Base-by-base conservation (phyloP, 2,329 filamentous ascomycete genomes). In the Cryphonectria nitschkei region DNA sequence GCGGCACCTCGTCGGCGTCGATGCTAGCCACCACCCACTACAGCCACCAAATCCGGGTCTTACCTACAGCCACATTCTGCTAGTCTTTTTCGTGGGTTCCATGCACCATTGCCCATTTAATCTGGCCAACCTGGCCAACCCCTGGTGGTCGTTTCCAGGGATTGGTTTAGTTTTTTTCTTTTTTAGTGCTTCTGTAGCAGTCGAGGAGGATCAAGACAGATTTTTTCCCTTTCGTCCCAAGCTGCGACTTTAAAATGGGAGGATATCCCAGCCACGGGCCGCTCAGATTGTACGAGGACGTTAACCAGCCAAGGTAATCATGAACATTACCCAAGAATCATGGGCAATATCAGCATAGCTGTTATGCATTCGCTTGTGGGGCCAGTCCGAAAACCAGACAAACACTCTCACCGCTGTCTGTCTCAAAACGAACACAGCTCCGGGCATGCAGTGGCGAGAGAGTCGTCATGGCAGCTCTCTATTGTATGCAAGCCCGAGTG, bases 1-100 rank as follows among this genome's bases (percentile, higher is more conserved):
- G 11, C 34, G 64, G 65, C 65, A 67, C 26, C 65, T 67, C 50
- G 34, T 67, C 50, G 52, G 34, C 65, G 34, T 58, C 65, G 65
- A 67, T 67, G 46, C 50, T 67, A 22, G 50, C 65, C 52, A 39
- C 52, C 52, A 39, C 65, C 52, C 37, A 29, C 65, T 56, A 37
- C 65, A 58, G 65, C 52, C 64, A 66, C 64, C 43, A 37, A 16
- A 26, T n/a, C 64, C 43, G 56, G 56, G 56, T 34, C 50, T 56
- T n/a, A 37, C 65, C 46, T 54, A 14, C 32, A 37, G 34, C 65
- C 34, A 61, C 58, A 22, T 16, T 34, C 58, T 61, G 58, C 58
- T 67, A 39, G 65, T 67, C 34, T n/a, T 32, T 39, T 67, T 29
- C 14, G 41, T 39, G 46, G 65, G 65, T 58, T 67, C 52, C 50